Evolutionary conservation across 139 green algal species (phyloP).

Genomic region (Chlorella sp.): DNA sequence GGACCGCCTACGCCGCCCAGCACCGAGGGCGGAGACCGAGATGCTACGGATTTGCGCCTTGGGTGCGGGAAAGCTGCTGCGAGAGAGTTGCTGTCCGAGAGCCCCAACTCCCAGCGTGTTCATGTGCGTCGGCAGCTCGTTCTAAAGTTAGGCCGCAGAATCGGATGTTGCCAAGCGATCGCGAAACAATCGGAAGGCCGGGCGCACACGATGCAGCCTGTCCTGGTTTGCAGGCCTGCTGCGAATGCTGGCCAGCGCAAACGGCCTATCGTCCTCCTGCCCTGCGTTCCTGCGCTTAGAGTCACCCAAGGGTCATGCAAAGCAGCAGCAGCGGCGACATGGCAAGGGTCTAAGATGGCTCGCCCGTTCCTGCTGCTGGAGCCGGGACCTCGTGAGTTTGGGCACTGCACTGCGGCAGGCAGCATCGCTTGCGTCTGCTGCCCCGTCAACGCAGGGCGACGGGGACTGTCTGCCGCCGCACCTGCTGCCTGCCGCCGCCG

Average conservation of each 20-base stretch:
- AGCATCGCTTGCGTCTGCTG: background rate
- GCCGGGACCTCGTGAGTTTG: background rate
- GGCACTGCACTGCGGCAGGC: background rate
- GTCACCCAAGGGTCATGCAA: too few species aligned
- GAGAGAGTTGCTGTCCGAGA: background rate
- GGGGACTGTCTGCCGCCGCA: background rate
- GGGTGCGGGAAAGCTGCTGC: too few species aligned
- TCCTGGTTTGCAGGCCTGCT: background rate
- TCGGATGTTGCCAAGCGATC: background rate
- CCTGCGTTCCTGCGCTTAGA: background rate
- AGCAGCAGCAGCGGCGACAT: too few species aligned
- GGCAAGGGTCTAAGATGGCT: background rate
- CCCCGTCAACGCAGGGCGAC: background rate
- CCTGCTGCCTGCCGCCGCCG: background rate
- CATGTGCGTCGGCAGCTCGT: too few species aligned
- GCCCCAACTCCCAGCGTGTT: background rate
- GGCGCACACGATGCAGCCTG: background rate
- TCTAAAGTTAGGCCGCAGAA: too few species aligned
- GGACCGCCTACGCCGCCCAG: background rate
- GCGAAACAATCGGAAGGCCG: background rate
- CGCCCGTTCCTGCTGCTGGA: conserved; percentile 18
- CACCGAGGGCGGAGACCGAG: background rate
- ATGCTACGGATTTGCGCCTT: too few species aligned
- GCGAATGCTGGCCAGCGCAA: too few species aligned
- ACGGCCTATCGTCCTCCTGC: background rate